These are phyloP conservation scores for Anisodus acutangulus DNA, from an alignment of 257 asterid genomes.

Conservation along the genomic window DNA sequence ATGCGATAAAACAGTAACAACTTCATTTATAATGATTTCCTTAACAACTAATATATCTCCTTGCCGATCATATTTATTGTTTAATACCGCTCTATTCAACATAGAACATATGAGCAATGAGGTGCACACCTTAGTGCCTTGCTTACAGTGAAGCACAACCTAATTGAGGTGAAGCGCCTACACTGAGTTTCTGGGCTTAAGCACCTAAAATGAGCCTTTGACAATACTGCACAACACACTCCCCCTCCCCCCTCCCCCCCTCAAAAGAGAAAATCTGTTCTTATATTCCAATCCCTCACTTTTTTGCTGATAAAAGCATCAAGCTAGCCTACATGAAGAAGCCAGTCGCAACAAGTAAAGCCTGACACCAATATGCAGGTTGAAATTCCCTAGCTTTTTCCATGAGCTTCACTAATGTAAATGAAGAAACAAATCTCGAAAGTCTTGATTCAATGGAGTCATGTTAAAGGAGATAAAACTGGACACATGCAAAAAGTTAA, in stretches of 20 bases:
- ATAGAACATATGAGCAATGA: not conserved
- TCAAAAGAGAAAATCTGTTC: not conserved
- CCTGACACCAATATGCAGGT: not conserved
- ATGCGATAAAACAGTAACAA: not conserved
- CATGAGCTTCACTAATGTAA: slow-evolving; percentile 5
- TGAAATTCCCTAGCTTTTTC: not conserved
- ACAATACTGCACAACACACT: too few species aligned
- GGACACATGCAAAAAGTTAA: not conserved
- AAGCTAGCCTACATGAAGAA: slow-evolving; percentile 12
- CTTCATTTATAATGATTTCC: not conserved
- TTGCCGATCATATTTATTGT: not conserved
- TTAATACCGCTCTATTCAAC: not conserved
- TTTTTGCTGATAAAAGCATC: slow-evolving; percentile 10
- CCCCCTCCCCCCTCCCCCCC: too few species aligned
- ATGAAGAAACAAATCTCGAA: not conserved
- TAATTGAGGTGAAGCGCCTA: not conserved
- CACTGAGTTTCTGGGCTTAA: not conserved
- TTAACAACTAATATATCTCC: not conserved
- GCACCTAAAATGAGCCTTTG: not conserved
- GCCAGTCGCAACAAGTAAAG: not conserved
- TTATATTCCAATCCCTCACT: not conserved
- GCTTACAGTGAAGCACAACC: not conserved
- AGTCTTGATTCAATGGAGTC: slow-evolving; percentile 18
- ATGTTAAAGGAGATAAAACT: not conserved
- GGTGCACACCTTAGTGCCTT: not conserved